A percentile compares a stretch with the other conserved stretches of the same genome.
Evolutionary conservation across 805 yeast species (phyloP).

Genomic region (Suhomyces xylopsoci): DNA sequence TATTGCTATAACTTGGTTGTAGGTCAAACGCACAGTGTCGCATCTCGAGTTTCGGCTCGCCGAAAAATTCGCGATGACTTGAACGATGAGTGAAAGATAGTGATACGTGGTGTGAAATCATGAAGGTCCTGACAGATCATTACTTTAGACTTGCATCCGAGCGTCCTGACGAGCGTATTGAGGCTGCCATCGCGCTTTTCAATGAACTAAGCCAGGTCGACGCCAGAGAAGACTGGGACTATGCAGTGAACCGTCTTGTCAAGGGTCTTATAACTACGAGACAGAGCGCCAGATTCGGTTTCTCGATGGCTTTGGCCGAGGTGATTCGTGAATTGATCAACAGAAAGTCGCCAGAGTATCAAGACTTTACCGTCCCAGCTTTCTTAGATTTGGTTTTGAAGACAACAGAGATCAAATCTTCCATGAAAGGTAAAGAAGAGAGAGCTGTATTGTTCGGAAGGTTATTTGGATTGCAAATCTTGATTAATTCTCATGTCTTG

Average conservation of each 20-base stretch:
- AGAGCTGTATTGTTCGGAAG: constrained; percentile 78
- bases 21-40: neutral
- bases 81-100: neutral
- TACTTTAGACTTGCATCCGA: constrained; percentile 79
- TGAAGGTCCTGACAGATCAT: constrained; percentile 66
- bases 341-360: constrained; percentile 21
- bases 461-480: constrained; percentile 77
- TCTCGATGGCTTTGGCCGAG: constrained; percentile 83
- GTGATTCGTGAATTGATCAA: constrained; percentile 37
- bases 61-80: constrained; percentile 9
- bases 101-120: constrained; percentile 10
- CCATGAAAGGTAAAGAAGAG: constrained; percentile 76
- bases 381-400: constrained; percentile 39
- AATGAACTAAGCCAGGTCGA: constrained; percentile 50
- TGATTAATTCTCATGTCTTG: constrained; percentile 47
- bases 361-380: constrained; percentile 28
- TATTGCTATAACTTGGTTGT: neutral
- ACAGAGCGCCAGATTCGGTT: constrained; percentile 83
- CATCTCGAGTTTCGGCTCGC: neutral
- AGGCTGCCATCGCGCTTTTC: constrained; percentile 65
- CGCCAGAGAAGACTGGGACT: constrained; percentile 64
- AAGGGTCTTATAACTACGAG: constrained; percentile 80
- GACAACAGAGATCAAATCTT: constrained; percentile 29
- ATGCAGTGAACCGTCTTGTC: constrained; percentile 74
- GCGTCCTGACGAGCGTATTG: constrained; percentile 63